Evolutionary conservation across 1,284 basidiomycete genomes (phyloP), one percentile per base, ranked within the genome.

Genomic region (Ganoderma leucocontextum): DNA sequence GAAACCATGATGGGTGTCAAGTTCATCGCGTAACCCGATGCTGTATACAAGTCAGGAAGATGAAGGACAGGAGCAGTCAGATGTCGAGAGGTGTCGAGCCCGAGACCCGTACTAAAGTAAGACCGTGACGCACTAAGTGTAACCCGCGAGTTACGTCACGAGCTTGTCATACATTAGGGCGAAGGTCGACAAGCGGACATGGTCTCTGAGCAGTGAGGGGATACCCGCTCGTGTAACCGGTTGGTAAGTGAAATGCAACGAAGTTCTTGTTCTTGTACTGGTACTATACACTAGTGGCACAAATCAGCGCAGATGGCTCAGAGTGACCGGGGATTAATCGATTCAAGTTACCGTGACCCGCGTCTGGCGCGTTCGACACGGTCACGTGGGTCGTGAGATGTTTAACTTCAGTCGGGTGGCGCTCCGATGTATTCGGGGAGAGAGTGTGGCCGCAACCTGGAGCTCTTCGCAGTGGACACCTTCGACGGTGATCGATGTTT

Each of bases 351-450:
- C 29, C 29, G 29, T 29, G 29, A 29, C 29, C 29, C 33, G n/a
- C 47, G 29, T 2, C 25, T 13, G 38, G 8, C 8, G 57, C 2
- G 59, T 12, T 33, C 44, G 60, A 67, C 69, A 41, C 69, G 69
- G 25, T 70, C 69, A 70, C 69, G 69, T 70, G 69, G 22, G 8
- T n/a, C 66, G 69, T 70, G 69, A 57, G 69, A 70, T 70, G 68
- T 70, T 70, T 70, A 70, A 36, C 10, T 49, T 29, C 29, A 29
- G 22, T 47, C 49, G n/a, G 55, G 19, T 15, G 57, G 62, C 68
- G 65, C 63, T 70, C 65, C 69, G 69, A 60, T 35, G 38, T 3
- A 19, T 42, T 53, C 68, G 68, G 65, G 47, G 17, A 19, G 39
- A 15, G n/a, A 7, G 22, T 13, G n/a, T 47, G 44, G 2, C 15